Percentiles rank a stretch among this genome's conserved stretches.
Evolutionary conservation across 78 protist genomes (phyloP).

Genomic region (Salpingoeca rosetta): DNA sequence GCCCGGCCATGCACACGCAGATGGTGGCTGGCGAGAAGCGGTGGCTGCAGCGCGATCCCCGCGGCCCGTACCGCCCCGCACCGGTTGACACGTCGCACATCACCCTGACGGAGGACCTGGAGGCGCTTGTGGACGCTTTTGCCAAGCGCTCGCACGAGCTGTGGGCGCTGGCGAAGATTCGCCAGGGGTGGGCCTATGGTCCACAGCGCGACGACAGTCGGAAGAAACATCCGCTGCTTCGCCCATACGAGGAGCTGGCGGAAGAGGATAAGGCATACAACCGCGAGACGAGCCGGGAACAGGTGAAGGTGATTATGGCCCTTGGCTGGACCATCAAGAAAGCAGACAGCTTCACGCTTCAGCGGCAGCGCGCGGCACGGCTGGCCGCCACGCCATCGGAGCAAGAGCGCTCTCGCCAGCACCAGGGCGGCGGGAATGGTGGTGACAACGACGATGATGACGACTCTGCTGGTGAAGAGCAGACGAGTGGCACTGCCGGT

Average conservation of each 20-base stretch:
- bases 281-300: background rate
- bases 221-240: background rate
- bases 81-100: background rate
- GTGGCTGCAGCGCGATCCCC: no score
- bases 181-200: background rate
- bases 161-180: background rate
- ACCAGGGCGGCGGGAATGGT: no score
- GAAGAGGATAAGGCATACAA: background rate
- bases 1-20: no score
- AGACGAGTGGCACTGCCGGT: no score
- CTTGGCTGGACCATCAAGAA: background rate
- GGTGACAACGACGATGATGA: no score
- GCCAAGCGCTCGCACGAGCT: background rate
- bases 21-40: no score
- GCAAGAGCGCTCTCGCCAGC: no score
- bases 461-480: no score
- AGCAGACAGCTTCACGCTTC: background rate
- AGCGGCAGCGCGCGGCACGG: no score
- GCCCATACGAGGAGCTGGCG: background rate
- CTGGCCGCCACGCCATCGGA: no score
- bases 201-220: background rate
- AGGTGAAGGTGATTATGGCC: background rate
- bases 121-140: background rate
- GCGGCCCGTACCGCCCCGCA: background rate
- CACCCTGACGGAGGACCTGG: background rate